Base-by-base conservation (phyloP, 2,329 filamentous ascomycete genomes). In the Xylariaceae sp. region DNA sequence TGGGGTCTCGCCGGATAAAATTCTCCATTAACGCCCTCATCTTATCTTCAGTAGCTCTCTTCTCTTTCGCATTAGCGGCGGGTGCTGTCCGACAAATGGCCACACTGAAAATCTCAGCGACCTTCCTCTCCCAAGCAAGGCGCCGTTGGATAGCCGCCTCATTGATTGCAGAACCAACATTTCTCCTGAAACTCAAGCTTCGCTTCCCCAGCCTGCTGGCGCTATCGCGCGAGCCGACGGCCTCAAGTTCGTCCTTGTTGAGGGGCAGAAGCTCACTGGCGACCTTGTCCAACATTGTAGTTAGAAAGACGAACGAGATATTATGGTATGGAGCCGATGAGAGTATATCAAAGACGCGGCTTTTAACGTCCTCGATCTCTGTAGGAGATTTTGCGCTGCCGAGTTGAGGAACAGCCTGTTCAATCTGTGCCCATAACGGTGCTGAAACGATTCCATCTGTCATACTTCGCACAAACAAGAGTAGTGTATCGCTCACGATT, bases 221-320 rank as follows among this genome's bases (percentile, higher is more conserved):
- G 22, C 47, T 32, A 47, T 46, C 48, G 41, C 55, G 47, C 12
- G 55, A 36, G 48, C 54, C 51, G 49, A 73, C 38, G 32, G 59
- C 49, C 48, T 72, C 57, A 38, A 66, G 40, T 40, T 71, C 67
- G 0, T 63, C 60, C 16, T 65, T 66, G 11, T 56, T 66, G 2
- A 74, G 54, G 20, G 56, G 75, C 33, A 60, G 63, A 5, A 82
- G 64, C 44, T 82, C 78, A 1, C 68, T 63, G 2, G 73, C 68
- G 1, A 79, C 67, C 4, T 74, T 71, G 2, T 73, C 68, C 1
- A 96, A 74, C 67, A 90, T 91, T 7, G 87, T 83, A 0, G 85
- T 88, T 14, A 96, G 70, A 53, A 96, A 90, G 2, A 95, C 86
- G 59, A 96, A 95, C 0, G 86, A 86, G 44, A 95, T 91, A 61